Conservation (phyloP, 2,329 filamentous ascomycete genomes). For the Sclerotinia trifoliorum region DNA sequence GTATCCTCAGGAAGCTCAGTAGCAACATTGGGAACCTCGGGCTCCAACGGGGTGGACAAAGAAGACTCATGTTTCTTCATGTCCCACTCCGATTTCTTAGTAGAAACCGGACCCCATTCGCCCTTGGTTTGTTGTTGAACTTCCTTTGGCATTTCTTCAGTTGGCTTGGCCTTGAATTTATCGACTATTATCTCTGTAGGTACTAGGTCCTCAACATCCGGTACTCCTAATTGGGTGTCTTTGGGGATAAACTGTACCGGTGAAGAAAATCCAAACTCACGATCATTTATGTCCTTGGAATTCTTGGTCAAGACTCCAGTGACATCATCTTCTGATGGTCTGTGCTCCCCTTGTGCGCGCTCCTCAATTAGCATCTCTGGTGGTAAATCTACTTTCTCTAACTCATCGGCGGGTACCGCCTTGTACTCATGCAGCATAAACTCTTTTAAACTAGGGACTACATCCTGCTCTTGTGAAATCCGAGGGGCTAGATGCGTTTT, state of each 20-base stretch:
- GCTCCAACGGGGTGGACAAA: conserved; percentile 25
- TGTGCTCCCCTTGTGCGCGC: conserved; percentile 10
- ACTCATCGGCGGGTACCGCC: conserved; percentile 8
- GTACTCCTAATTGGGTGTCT: conserved; percentile 19
- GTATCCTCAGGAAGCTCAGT: conserved; percentile 18
- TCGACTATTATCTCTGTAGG: conserved; percentile 18
- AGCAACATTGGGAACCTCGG: conserved; percentile 23
- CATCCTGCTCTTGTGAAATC: not conserved
- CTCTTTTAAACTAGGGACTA: not conserved
- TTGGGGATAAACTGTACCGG: conserved; percentile 23
- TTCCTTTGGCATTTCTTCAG: conserved; percentile 21
- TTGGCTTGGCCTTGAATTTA: conserved; percentile 16
- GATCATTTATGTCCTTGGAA: conserved; percentile 31
- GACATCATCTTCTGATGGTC: conserved; percentile 27
- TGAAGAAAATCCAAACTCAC: conserved; percentile 28
- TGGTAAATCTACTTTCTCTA: not conserved
- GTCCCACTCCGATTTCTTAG: conserved; percentile 28
- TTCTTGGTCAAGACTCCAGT: conserved; percentile 25
- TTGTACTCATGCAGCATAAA: not conserved
- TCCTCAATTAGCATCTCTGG: conserved; percentile 15
- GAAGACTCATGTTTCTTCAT: conserved; percentile 28
- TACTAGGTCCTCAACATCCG: conserved; percentile 18
- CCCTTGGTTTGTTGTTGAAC: conserved; percentile 21
- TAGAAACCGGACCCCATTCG: conserved; percentile 25
- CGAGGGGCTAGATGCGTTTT: not conserved